Evolutionary conservation across 2,329 filamentous ascomycete species (phyloP).

Genomic region (Microsporum canis): DNA sequence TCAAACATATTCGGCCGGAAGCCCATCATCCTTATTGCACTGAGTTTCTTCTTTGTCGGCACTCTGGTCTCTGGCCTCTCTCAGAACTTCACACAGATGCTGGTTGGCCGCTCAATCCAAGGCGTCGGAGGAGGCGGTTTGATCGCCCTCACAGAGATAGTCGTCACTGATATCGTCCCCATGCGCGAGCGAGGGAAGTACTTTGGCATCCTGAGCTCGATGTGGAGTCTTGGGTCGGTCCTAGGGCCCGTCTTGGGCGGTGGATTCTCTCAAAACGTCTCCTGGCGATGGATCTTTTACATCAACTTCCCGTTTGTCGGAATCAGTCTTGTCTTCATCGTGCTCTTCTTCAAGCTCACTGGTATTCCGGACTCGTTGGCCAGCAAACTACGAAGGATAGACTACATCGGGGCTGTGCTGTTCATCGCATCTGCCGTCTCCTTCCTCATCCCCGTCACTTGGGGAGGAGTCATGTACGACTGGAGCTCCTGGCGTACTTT

Average conservation of each 20-base stretch:
- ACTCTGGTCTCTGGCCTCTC: conserved; percentile 34
- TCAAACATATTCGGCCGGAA: conserved; percentile 40
- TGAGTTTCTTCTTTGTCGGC: conserved; percentile 37
- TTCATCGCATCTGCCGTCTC: conserved; percentile 50
- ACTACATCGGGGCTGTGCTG: conserved; percentile 51
- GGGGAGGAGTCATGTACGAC: conserved; percentile 54
- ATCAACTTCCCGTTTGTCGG: conserved; percentile 50
- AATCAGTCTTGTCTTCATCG: conserved; percentile 38
- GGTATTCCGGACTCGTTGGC: conserved; percentile 37
- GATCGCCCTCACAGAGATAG: conserved; percentile 34
- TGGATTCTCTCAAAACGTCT: conserved; percentile 29
- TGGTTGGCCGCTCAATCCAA: conserved; percentile 36
- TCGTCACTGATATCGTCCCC: conserved; percentile 37
- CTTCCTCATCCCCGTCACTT: conserved; percentile 52
- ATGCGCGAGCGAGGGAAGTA: conserved; percentile 31
- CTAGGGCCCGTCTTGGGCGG: conserved; percentile 34
- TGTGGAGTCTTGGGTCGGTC: conserved; percentile 33
- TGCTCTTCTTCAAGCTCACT: conserved; percentile 45
- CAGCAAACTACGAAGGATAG: conserved; percentile 44
- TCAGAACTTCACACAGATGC: conserved; percentile 35
- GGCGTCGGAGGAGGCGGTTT: conserved; percentile 37
- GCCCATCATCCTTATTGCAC: conserved; percentile 28
- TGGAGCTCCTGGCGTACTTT: conserved; percentile 54
- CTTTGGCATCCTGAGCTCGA: conserved; percentile 30
- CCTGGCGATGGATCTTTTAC: conserved; percentile 52